Percentiles rank a stretch among this genome's conserved stretches.
These are phyloP conservation scores for Xylariaceae sp. DNA, from an alignment of 2,329 filamentous ascomycete genomes.

Conservation along the genomic window DNA sequence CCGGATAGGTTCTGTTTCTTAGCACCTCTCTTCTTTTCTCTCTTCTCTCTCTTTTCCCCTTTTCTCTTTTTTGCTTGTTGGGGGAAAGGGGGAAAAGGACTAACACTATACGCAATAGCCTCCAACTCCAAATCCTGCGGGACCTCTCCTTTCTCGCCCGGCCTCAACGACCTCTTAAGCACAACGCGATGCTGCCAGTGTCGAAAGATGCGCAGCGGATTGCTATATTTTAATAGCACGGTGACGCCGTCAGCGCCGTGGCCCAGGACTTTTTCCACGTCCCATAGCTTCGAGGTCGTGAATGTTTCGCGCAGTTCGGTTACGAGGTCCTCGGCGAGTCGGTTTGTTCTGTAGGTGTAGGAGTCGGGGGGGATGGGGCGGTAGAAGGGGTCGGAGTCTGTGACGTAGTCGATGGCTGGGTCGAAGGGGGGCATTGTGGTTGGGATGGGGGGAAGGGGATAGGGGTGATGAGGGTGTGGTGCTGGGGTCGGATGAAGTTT, in stretches of 20 bases:
- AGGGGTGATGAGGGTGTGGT: too few relatives aligned
- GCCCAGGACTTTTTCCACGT: slow-evolving; percentile 7
- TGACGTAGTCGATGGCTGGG: too few relatives aligned
- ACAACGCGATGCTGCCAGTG: background rate
- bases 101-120: background rate
- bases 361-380: too few relatives aligned
- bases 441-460: too few relatives aligned
- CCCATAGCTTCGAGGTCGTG: slow-evolving; percentile 3
- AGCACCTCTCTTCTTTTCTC: too few relatives aligned
- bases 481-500: too few relatives aligned
- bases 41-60: too few relatives aligned
- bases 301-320: background rate
- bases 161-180: slow-evolving; percentile 3
- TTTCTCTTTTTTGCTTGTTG: too few relatives aligned
- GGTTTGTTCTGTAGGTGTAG: background rate
- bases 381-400: too few relatives aligned
- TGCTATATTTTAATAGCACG: slow-evolving; percentile 1
- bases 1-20: background rate
- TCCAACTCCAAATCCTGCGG: background rate
- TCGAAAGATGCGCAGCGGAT: background rate
- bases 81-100: too few relatives aligned
- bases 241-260: slow-evolving; percentile 10
- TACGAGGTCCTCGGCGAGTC: background rate
- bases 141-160: background rate
- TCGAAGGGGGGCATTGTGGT: too few relatives aligned